Percentiles rank a stretch among this genome's conserved stretches.
Conservation (phyloP, 305 asterid species). For the Rubia balearica region DNA sequence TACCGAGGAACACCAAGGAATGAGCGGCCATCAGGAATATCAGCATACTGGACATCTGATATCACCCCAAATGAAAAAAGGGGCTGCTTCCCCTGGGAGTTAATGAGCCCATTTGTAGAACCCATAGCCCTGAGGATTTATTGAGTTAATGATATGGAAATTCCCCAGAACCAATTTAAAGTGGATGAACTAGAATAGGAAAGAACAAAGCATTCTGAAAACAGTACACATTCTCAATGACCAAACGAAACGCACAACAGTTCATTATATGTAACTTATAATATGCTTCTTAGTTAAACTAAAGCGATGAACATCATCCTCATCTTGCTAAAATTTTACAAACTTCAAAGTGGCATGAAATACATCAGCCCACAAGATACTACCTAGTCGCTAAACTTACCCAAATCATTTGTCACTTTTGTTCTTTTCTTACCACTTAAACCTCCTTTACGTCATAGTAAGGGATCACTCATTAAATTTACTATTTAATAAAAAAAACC, state of each 20-base stretch:
- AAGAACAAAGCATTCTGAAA: background rate
- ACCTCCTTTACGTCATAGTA: background rate
- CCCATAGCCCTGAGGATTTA: slow-evolving; percentile 33
- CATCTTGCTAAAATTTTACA: background rate
- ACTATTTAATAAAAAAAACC: too few relatives aligned
- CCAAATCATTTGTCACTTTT: background rate
- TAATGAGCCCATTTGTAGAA: slow-evolving; percentile 37
- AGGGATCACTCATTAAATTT: background rate
- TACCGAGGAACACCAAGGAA: slow-evolving; percentile 80
- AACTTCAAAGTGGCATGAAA: background rate
- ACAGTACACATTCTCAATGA: background rate
- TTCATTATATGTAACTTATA: background rate
- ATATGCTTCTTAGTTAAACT: background rate
- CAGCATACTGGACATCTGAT: slow-evolving; percentile 84
- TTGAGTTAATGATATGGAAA: background rate
- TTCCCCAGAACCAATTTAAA: background rate
- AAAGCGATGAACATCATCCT: background rate
- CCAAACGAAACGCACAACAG: background rate
- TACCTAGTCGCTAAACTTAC: background rate
- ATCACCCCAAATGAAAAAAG: slow-evolving; percentile 82
- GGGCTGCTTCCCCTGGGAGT: slow-evolving; percentile 50
- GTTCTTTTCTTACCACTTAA: background rate
- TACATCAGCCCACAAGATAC: background rate
- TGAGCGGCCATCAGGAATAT: slow-evolving; percentile 84
- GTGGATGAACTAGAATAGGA: background rate